Evolutionary conservation across 2,329 filamentous ascomycete genomes (phyloP), one percentile per base, ranked within the genome.

Genomic region (Thielaviopsis cerberus): DNA sequence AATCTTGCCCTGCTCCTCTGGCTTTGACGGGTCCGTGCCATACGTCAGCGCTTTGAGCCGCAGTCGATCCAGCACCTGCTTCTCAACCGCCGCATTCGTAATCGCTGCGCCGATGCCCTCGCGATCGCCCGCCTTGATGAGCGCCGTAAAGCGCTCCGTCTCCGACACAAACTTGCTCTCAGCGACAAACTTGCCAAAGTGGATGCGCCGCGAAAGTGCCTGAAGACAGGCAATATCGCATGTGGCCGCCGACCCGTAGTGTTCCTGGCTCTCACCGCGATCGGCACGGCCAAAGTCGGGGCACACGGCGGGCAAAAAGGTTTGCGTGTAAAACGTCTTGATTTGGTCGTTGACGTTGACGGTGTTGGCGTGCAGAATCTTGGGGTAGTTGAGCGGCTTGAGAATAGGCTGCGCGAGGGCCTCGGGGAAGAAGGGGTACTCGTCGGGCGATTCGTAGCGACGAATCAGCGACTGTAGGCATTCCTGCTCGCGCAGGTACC

Each of bases 171-270:
- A 98, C 73, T 98, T 98, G 61, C 85, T 83, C 76, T 98, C 92
- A 51, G 92, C 92, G 8, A 98, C 92, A 66, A 97, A 97, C 73
- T 97, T 98, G 64, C 92, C 92, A 73, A 95, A 98, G 71, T 98
- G 92, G 64, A 98, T 92, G 58, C 92, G 78, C 50, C 91, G 79
- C 45, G 88, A 94, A 53, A 98, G 73, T 3, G 92, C 86, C 74
- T 98, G 92, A 63, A 98, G 75, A 65, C 86, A 91, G 57, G 81
- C 78, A 61, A 98, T 92, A 71, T 98, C 92, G 68, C 86, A 89
- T 0, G 88, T 94, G 1, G 89, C 91, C 0, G 90, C 79, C 5
- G 87, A 94, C 17, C 92, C 92, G 73, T 97, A 98, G 73, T 98
- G 96, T 72, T 97, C 92, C 69, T 88, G 83, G 15, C 81, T 80